Evolutionary conservation across 2,329 filamentous ascomycete species (phyloP).

Genomic region (Purpureocillium lavendulum): DNA sequence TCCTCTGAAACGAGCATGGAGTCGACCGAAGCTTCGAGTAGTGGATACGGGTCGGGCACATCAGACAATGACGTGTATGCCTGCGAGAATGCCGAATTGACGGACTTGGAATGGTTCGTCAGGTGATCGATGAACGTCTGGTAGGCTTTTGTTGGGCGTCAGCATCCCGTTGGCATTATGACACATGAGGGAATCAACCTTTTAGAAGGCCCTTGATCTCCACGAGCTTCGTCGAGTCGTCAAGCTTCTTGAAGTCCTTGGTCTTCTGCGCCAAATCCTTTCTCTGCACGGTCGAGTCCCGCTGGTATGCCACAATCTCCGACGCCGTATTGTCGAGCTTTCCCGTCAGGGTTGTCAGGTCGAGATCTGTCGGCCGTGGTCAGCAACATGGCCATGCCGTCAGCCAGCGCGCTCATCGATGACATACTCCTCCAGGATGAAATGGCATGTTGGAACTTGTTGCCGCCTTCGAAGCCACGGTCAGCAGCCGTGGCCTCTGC

Average conservation of each 20-base stretch:
- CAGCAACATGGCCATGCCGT: conserved; percentile 6
- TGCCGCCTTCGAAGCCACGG: conserved; percentile 49
- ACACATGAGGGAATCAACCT: conserved; percentile 43
- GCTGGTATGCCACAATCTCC: conserved; percentile 86
- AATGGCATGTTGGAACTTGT: conserved; percentile 95
- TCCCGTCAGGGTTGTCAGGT: conserved; percentile 74
- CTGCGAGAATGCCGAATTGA: conserved; percentile 87
- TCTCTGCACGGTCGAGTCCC: conserved; percentile 89
- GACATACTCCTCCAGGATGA: conserved; percentile 84
- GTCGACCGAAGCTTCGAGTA: conserved; percentile 93
- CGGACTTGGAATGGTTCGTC: conserved; percentile 90
- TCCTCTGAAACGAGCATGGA: conserved; percentile 88
- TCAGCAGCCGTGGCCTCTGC: conserved; percentile 15
- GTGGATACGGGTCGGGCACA: conserved; percentile 89
- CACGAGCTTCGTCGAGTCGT: conserved; percentile 75
- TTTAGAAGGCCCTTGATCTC: conserved; percentile 89
- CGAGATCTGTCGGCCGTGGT: conserved; percentile 55
- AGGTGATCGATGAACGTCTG: conserved; percentile 95
- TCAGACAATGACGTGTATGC: conserved; percentile 90
- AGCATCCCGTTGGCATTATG: background rate
- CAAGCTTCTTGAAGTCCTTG: conserved; percentile 92
- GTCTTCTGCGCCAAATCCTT: conserved; percentile 99
- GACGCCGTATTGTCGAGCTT: conserved; percentile 89
- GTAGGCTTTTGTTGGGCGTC: conserved; percentile 54
- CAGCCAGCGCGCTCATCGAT: background rate